Evolutionary conservation across 768 basidiomycete genomes (phyloP).

Genomic region (Mycena crocata): DNA sequence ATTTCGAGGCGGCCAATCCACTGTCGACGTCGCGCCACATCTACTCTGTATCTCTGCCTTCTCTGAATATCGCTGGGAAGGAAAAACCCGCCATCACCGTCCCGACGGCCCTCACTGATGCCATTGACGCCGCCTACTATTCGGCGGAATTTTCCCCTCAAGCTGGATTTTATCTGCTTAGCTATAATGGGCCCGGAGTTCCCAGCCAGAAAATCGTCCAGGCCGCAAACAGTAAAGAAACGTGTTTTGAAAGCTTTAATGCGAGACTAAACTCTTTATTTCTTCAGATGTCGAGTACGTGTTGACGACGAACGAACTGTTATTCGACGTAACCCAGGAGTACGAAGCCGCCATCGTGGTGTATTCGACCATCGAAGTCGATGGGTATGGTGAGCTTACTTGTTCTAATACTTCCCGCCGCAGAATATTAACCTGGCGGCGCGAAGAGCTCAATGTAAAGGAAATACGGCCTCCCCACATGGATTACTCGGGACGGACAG

Average conservation of each 20-base stretch:
- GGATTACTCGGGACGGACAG: slow-evolving; percentile 95
- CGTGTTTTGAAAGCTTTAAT: slow-evolving; percentile 1
- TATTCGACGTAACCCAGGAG: slow-evolving; percentile 71
- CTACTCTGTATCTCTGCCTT: slow-evolving; percentile 82
- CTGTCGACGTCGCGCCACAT: slow-evolving; percentile 86
- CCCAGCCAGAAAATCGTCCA: slow-evolving; percentile 90
- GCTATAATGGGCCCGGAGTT: slow-evolving; percentile 82
- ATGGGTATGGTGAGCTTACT: slow-evolving; percentile 78
- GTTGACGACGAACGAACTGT: slow-evolving; percentile 75
- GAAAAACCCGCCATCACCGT: slow-evolving; percentile 62
- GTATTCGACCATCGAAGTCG: slow-evolving; percentile 79
- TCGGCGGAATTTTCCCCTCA: slow-evolving; percentile 83
- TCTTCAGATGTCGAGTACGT: slow-evolving; percentile 68
- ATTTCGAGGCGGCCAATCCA: slow-evolving; percentile 89
- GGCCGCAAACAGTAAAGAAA: slow-evolving; percentile 54
- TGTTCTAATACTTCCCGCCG: slow-evolving; percentile 7
- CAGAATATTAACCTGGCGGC: slow-evolving; percentile 34
- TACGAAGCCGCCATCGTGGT: slow-evolving; percentile 80
- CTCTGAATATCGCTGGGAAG: slow-evolving; percentile 48
- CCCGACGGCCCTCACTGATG: slow-evolving; percentile 50
- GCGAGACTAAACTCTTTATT: slow-evolving; percentile 2
- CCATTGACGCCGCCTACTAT: slow-evolving; percentile 66
- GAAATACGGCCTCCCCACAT: slow-evolving; percentile 93
- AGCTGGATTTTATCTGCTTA: slow-evolving; percentile 86
- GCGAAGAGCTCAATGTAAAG: slow-evolving; percentile 85